phyloP scores from a whole-genome alignment of 495 filamentous ascomycete genomes.

The Aspergillus baeticus region DNA sequence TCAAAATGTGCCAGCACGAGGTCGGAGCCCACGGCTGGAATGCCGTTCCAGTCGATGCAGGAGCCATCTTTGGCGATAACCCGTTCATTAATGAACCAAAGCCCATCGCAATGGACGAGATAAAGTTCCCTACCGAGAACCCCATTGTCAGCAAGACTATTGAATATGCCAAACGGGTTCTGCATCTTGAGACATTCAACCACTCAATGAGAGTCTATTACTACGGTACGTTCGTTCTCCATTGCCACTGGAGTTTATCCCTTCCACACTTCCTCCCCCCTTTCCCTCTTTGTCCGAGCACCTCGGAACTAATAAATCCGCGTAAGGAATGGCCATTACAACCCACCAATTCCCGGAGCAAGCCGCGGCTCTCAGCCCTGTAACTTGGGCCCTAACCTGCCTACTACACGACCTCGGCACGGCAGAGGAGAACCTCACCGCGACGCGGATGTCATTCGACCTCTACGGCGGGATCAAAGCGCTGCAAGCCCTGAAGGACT shows the following conservation, averaged over 20 bases:
- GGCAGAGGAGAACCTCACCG: slow-evolving; percentile 54
- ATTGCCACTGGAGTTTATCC: too few species aligned
- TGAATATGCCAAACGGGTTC: slow-evolving; percentile 20
- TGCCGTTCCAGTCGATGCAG: slow-evolving; percentile 24
- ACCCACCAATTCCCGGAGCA: slow-evolving; percentile 28
- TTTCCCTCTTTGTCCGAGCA: too few species aligned
- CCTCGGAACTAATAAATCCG: too few species aligned
- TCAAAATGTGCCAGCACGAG: slow-evolving; percentile 26
- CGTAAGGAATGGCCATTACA: slow-evolving; percentile 25
- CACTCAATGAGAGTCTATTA: slow-evolving; percentile 75
- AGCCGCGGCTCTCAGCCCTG: slow-evolving; percentile 17
- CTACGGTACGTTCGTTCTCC: slow-evolving; percentile 58
- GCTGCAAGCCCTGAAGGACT: slow-evolving; percentile 62
- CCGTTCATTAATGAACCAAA: slow-evolving; percentile 22
- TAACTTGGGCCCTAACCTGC: slow-evolving; percentile 57
- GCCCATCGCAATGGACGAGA: slow-evolving; percentile 14
- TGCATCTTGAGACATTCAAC: slow-evolving; percentile 56
- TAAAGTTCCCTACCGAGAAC: slow-evolving; percentile 27
- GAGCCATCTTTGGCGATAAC: slow-evolving; percentile 25
- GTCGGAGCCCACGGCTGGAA: slow-evolving; percentile 28
- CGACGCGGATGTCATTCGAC: slow-evolving; percentile 56
- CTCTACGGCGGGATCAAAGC: slow-evolving; percentile 32
- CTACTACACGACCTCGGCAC: slow-evolving; percentile 77
- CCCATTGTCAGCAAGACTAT: slow-evolving; percentile 21
- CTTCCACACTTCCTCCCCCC: not conserved